Evolutionary conservation across 2,329 filamentous ascomycete genomes (phyloP).

Genomic region (Lanzia echinophila): DNA sequence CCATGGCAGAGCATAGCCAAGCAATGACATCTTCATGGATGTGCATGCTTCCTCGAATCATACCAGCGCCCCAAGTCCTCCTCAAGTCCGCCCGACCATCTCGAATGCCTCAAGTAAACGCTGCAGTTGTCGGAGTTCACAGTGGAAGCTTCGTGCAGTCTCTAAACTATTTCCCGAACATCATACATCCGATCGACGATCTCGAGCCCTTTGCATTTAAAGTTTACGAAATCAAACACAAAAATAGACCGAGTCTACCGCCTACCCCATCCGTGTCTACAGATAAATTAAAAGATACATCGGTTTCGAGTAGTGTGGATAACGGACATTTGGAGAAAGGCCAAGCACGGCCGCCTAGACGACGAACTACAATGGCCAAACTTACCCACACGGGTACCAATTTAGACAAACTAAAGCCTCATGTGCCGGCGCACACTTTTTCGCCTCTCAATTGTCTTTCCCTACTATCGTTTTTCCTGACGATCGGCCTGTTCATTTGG

Average conservation of each 20-base stretch:
- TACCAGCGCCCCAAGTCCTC: conserved; percentile 57
- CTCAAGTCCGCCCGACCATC: conserved; percentile 48
- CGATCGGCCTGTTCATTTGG: conserved; percentile 40
- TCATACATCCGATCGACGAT: conserved; percentile 49
- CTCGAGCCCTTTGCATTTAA: conserved; percentile 42
- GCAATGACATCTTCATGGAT: conserved; percentile 51
- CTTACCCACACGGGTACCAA: conserved; percentile 15
- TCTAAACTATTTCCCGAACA: conserved; percentile 56
- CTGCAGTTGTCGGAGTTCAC: conserved; percentile 51
- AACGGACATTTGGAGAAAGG: conserved; percentile 9
- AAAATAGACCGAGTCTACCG: neutral
- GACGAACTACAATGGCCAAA: conserved; percentile 13
- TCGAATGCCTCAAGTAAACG: conserved; percentile 48
- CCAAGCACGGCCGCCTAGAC: neutral
- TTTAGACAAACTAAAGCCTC: conserved; percentile 36
- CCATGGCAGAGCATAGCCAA: conserved; percentile 51
- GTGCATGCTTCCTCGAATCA: conserved; percentile 51
- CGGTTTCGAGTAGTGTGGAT: conserved; percentile 1
- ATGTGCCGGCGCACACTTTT: conserved; percentile 41
- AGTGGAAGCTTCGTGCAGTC: conserved; percentile 48
- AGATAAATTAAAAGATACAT: neutral
- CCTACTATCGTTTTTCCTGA: conserved; percentile 44
- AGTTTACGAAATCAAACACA: conserved; percentile 43
- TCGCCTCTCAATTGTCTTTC: conserved; percentile 50
- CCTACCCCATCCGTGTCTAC: neutral